phyloP scores from a whole-genome alignment of 805 yeast species.

The Grigorovia jiainica region DNA sequence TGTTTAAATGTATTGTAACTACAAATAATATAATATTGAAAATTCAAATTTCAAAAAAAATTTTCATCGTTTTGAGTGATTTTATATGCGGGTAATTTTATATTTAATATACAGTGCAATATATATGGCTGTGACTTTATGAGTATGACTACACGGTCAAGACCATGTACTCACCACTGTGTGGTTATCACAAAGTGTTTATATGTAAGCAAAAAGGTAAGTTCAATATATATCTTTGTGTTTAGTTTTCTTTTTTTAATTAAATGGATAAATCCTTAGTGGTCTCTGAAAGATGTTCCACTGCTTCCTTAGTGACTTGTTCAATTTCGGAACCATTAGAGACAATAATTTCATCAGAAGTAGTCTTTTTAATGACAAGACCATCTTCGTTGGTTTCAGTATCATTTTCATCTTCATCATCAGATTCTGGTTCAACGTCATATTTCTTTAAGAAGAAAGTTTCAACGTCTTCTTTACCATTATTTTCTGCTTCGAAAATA shows the following conservation, averaged over 20 bases:
- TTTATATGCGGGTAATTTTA: neutral
- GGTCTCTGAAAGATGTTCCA: slow-evolving; percentile 30
- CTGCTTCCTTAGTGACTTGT: slow-evolving; percentile 39
- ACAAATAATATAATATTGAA: too few relatives aligned
- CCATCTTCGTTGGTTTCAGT: slow-evolving; percentile 33
- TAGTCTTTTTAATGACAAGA: slow-evolving; percentile 21
- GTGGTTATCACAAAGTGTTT: too few relatives aligned
- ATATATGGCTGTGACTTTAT: too few relatives aligned
- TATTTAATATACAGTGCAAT: too few relatives aligned
- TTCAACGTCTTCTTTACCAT: slow-evolving; percentile 66
- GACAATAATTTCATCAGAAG: slow-evolving; percentile 33
- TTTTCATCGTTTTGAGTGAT: neutral
- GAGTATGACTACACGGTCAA: too few relatives aligned
- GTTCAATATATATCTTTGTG: neutral
- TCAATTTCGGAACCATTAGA: slow-evolving; percentile 45
- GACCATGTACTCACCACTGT: too few relatives aligned
- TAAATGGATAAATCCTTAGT: slow-evolving; percentile 18
- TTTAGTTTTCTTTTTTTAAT: too few relatives aligned
- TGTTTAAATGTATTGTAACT: too few relatives aligned
- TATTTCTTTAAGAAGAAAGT: slow-evolving; percentile 65
- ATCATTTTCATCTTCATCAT: slow-evolving; percentile 35
- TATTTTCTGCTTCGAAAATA: slow-evolving; percentile 81
- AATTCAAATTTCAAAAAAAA: neutral
- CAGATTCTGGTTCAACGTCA: slow-evolving; percentile 56
- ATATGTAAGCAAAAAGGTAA: neutral